Conservation (phyloP, 2,329 filamentous ascomycete genomes). For the Arthroderma uncinatum region DNA sequence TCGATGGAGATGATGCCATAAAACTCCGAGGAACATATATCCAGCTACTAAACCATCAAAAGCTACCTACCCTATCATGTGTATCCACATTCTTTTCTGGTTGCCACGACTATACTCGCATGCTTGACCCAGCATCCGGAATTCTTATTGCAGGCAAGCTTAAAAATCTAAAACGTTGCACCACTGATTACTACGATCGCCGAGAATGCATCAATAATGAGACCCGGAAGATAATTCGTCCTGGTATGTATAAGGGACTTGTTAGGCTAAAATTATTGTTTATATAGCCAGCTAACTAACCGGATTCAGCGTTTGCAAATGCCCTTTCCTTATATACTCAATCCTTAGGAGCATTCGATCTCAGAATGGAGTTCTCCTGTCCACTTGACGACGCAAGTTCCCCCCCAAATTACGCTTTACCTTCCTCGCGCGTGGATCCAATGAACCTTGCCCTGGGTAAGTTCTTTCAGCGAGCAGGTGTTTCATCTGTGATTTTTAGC, state of each 20-base stretch:
- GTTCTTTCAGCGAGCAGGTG: background rate
- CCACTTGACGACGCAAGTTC: background rate
- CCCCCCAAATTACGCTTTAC: background rate
- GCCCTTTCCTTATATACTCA: background rate
- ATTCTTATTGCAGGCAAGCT: background rate
- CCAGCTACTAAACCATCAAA: background rate
- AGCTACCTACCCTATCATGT: background rate
- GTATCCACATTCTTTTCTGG: background rate
- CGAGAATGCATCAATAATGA: background rate
- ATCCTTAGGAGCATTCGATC: background rate
- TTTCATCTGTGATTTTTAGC: background rate
- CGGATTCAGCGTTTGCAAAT: background rate
- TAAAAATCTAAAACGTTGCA: background rate
- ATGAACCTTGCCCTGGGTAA: background rate
- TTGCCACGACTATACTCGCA: background rate
- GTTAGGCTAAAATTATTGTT: too few relatives aligned
- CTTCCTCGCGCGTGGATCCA: background rate
- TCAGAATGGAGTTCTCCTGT: background rate
- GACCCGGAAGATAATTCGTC: background rate
- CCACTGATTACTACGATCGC: background rate
- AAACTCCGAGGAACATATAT: background rate
- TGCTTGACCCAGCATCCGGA: background rate
- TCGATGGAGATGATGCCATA: background rate
- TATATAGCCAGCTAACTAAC: background rate
- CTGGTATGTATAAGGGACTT: background rate